These are phyloP conservation scores for Orbilia quercus DNA, from an alignment of 2,329 filamentous ascomycete species.

Conservation along the genomic window DNA sequence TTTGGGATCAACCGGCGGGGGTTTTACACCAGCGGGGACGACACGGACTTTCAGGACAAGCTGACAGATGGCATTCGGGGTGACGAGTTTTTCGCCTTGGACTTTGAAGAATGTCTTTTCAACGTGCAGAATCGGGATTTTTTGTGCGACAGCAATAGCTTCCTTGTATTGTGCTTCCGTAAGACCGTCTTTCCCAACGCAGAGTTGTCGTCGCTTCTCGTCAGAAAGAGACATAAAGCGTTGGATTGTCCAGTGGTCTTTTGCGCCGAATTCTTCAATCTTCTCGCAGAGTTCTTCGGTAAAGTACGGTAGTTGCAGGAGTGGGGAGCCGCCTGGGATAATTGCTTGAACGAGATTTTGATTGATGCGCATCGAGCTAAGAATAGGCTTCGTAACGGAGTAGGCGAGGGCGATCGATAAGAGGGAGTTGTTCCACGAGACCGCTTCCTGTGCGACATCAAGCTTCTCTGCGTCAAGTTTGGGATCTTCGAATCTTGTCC, in stretches of 20 bases:
- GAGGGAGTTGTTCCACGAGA: slow-evolving; percentile 86
- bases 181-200: slow-evolving; percentile 77
- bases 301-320: slow-evolving; percentile 91
- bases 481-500: slow-evolving; percentile 83
- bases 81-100: slow-evolving; percentile 90
- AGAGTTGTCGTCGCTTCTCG: slow-evolving; percentile 75
- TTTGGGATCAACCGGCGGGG: slow-evolving; percentile 79
- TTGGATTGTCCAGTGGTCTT: slow-evolving; percentile 81
- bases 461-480: slow-evolving; percentile 74
- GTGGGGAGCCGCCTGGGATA: slow-evolving; percentile 81
- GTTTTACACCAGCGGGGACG: slow-evolving; percentile 82
- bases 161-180: slow-evolving; percentile 80
- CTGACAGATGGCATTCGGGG: slow-evolving; percentile 89
- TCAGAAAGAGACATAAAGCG: slow-evolving; percentile 88
- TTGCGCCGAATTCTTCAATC: slow-evolving; percentile 77
- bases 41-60: slow-evolving; percentile 95
- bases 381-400: slow-evolving; percentile 81
- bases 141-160: slow-evolving; percentile 79
- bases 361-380: slow-evolving; percentile 81
- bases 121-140: slow-evolving; percentile 84
- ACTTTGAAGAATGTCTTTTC: slow-evolving; percentile 99
- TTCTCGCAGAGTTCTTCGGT: slow-evolving; percentile 74
- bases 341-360: slow-evolving; percentile 92
- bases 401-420: slow-evolving; percentile 88
- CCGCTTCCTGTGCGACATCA: slow-evolving; percentile 86